Base-by-base conservation (phyloP, 352 stramenopile species). In the Lagenidium giganteum region DNA sequence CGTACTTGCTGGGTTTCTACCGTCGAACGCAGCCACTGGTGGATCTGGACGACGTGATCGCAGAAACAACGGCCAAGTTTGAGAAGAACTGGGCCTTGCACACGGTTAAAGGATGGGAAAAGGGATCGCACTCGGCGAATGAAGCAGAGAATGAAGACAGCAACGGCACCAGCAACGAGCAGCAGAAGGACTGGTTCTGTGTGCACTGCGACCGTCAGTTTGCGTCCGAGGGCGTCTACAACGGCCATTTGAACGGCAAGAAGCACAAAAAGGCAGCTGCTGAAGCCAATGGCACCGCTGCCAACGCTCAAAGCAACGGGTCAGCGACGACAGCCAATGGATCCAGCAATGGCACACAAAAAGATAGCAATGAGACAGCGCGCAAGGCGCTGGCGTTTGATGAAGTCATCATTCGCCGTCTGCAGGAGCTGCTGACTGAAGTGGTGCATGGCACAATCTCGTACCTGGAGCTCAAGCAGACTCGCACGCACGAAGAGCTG, bases 1-100 rank as follows among this genome's bases (percentile, higher is more conserved):
- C 48, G 42, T 95, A 95, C 62, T 64, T 95, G 54, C 66, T 87
- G 40, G 72, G 73, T 35, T 95, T 95, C 43, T 93, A 95, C 58
- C 71, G 74, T 21, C 82, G 83, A 45, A 91, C 84, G 28, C 84
- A 95, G 56, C 81, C 84, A 47, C 79, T 95, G 13, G 80, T 93
- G 52, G 81, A 93, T 34, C 48, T 95, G 6, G 82, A 93, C 42
- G 83, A 94, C 33, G 75, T 93, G 31, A 67, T 94, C 21, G 73
- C 76, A 12, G 84, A 93, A 50, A 91, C 81, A 1, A 67, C 64
- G 29, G 70, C 67, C 23, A 88, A 87, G 56, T 93, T 95, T 26
- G 81, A 91, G 30, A 94, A 93, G 54, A 49, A 86, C 42, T 92
- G 80, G 80, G 74, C 68, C 1, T 41, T 86, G 5, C 60, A 73